Conservation (phyloP, 768 basidiomycete species). For the Amanita molliuscula region DNA sequence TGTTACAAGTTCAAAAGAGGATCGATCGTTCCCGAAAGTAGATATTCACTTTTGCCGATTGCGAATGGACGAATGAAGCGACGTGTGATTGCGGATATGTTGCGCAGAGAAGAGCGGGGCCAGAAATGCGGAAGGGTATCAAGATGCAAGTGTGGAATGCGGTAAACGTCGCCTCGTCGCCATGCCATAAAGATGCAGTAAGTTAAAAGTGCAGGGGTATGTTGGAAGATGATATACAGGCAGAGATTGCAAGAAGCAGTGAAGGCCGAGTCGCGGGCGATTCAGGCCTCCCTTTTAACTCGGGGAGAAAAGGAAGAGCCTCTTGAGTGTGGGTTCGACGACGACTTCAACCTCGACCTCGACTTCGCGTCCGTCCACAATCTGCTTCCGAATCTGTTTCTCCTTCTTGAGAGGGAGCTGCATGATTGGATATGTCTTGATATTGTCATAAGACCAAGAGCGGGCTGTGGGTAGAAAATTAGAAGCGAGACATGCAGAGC, state of each 20-base stretch:
- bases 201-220: conserved; percentile 7
- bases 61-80: not conserved
- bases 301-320: conserved; percentile 60
- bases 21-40: not conserved
- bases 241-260: not conserved
- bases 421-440: conserved; percentile 60
- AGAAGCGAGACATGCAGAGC: conserved; percentile 5
- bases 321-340: conserved; percentile 44
- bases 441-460: conserved; percentile 70
- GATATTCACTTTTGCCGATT: conserved; percentile 6
- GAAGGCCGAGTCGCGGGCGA: not conserved
- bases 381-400: conserved; percentile 40
- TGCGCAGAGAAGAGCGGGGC: conserved; percentile 2
- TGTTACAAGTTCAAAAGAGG: conserved; percentile 6
- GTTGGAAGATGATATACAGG: conserved; percentile 1
- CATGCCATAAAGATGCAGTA: conserved; percentile 5
- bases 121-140: conserved; percentile 5
- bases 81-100: not conserved
- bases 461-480: conserved; percentile 30
- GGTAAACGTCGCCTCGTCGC: conserved; percentile 1
- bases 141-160: conserved; percentile 1
- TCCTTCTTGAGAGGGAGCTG: conserved; percentile 45
- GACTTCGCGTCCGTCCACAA: conserved; percentile 37
- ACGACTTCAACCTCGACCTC: conserved; percentile 56
- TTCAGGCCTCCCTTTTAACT: conserved; percentile 6